Evolutionary conservation across 2,329 filamentous ascomycete genomes (phyloP).

Genomic region (Colletotrichum liriopes): DNA sequence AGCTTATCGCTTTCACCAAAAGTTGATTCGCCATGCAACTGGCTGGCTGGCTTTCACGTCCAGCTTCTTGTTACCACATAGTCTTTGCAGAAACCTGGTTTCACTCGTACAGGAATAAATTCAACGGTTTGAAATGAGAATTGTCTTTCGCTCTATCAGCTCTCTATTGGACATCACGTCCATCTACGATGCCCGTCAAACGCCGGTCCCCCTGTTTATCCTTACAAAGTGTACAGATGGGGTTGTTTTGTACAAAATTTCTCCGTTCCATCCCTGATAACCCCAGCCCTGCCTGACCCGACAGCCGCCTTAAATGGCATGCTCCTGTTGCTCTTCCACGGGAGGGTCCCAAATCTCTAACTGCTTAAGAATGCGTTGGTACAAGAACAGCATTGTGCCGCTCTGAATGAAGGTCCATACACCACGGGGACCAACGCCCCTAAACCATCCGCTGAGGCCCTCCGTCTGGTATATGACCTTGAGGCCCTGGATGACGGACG

Average conservation of each 20-base stretch:
- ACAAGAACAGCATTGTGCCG: slow-evolving; percentile 95
- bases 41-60: neutral
- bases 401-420: slow-evolving; percentile 99
- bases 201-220: slow-evolving; percentile 41
- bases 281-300: neutral
- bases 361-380: slow-evolving; percentile 87
- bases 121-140: slow-evolving; percentile 33
- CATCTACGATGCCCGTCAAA: slow-evolving; percentile 41
- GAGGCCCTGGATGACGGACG: slow-evolving; percentile 88
- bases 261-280: slow-evolving; percentile 21
- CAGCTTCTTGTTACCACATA: neutral
- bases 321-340: slow-evolving; percentile 30
- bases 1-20: neutral
- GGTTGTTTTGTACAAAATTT: slow-evolving; percentile 39
- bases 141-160: slow-evolving; percentile 44
- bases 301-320: slow-evolving; percentile 28
- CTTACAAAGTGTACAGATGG: slow-evolving; percentile 42
- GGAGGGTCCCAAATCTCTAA: slow-evolving; percentile 72
- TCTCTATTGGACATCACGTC: slow-evolving; percentile 41
- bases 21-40: neutral
- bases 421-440: slow-evolving; percentile 91
- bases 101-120: no score
- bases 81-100: neutral
- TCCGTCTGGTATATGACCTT: slow-evolving; percentile 92
- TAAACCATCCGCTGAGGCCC: slow-evolving; percentile 91